A percentile compares a stretch with the other conserved stretches of the same genome.
Evolutionary conservation across 352 stramenopile species (phyloP).

Genomic region (Phytopythium ostracodes): DNA sequence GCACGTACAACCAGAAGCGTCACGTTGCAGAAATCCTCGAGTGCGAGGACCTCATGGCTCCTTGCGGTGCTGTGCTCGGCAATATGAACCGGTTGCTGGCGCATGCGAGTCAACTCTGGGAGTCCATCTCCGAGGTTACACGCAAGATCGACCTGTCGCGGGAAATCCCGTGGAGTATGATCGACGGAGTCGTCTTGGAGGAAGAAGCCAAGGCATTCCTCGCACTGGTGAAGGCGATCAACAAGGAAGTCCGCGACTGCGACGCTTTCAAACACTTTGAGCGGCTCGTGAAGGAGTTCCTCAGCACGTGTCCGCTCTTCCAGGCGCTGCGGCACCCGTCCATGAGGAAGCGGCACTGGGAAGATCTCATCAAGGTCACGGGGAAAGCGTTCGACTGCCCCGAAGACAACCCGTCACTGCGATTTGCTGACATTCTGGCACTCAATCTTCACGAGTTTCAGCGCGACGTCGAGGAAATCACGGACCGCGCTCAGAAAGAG

Average conservation of each 20-base stretch:
- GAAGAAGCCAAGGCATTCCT: slow-evolving; percentile 90
- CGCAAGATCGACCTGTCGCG: slow-evolving; percentile 87
- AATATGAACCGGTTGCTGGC: slow-evolving; percentile 76
- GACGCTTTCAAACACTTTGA: slow-evolving; percentile 90
- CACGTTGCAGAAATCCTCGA: slow-evolving; percentile 93
- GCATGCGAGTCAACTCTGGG: slow-evolving; percentile 82
- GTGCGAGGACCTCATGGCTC: slow-evolving; percentile 87
- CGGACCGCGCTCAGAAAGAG: slow-evolving; percentile 89
- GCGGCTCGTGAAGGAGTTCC: slow-evolving; percentile 65
- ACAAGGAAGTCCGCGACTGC: slow-evolving; percentile 88
- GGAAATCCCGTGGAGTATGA: slow-evolving; percentile 89
- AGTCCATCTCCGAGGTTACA: slow-evolving; percentile 82
- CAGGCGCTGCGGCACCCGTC: slow-evolving; percentile 73
- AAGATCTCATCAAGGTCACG: slow-evolving; percentile 56
- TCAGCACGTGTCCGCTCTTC: slow-evolving; percentile 74
- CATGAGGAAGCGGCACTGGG: slow-evolving; percentile 72
- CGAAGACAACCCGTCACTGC: slow-evolving; percentile 56
- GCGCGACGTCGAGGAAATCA: slow-evolving; percentile 89
- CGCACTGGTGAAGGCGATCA: slow-evolving; percentile 85
- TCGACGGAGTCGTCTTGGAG: slow-evolving; percentile 90
- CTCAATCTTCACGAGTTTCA: slow-evolving; percentile 78
- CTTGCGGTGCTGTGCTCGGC: slow-evolving; percentile 62
- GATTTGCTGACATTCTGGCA: slow-evolving; percentile 80
- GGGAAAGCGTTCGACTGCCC: slow-evolving; percentile 58
- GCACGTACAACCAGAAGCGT: slow-evolving; percentile 47